Conservation (phyloP, 2,329 filamentous ascomycete genomes). For the Sporothrix sp. region DNA sequence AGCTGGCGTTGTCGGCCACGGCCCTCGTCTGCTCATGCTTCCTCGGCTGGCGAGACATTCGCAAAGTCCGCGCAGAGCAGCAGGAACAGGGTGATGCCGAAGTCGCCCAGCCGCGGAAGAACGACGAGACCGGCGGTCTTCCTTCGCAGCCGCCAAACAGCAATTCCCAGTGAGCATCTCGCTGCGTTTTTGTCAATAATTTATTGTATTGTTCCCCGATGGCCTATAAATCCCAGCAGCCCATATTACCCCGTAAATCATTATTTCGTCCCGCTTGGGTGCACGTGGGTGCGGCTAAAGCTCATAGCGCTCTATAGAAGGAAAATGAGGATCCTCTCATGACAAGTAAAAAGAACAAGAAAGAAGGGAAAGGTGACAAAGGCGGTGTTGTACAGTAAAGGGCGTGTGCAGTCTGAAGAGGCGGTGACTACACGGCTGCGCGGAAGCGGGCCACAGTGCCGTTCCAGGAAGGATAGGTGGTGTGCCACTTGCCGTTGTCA, state of each 20-base stretch:
- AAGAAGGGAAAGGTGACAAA: no score
- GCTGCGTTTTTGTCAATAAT: neutral
- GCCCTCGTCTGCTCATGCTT: conserved; percentile 10
- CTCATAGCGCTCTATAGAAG: no score
- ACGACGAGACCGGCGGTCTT: neutral
- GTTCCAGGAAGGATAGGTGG: conserved; percentile 36
- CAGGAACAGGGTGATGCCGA: neutral
- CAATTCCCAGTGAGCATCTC: neutral
- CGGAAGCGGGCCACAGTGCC: conserved; percentile 24
- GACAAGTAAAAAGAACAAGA: no score
- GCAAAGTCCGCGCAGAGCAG: neutral
- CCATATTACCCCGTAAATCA: no score
- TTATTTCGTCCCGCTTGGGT: no score
- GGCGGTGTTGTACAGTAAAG: no score
- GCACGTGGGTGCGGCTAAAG: no score
- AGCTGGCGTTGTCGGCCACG: conserved; percentile 7
- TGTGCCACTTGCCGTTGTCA: conserved; percentile 38
- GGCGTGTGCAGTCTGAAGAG: no score
- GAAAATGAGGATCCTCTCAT: no score
- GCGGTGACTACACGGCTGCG: neutral
- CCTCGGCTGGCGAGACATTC: conserved; percentile 13
- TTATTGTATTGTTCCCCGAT: no score
- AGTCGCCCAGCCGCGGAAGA: neutral
- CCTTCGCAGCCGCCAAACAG: no score
- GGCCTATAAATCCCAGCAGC: no score